Evolutionary conservation across 345 rosid species (phyloP), one percentile per base, ranked within the genome.

Genomic region (Melaleuca quinquenervia): DNA sequence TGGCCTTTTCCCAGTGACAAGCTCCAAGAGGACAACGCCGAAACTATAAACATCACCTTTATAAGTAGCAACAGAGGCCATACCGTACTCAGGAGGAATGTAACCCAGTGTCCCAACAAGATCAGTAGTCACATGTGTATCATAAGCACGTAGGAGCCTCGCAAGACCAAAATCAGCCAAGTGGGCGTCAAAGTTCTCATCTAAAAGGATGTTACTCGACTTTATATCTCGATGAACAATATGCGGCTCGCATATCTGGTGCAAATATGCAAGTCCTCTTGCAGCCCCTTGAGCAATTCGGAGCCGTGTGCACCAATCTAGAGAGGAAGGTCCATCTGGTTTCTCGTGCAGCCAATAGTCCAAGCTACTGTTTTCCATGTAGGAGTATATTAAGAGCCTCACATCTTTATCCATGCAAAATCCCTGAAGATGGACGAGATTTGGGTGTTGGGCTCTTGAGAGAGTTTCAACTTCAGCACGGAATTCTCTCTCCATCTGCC

Each of bases 151-250:
- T 86, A 96, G 85, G 78, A 95, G 92, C 89, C 98, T 91, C 7
- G 98, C 96, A 1, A 96, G 95, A 87, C 98, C 98, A 64, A 96
- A 96, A 91, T 96, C 98, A 0, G 98, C 98, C 84, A 96, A 89
- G 85, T 96, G 98, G 21, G 98, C 95, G 32, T 90, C 92, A 52
- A 96, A 96, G 41, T 95, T 91, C 90, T 89, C 94, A 70, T 96
- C 94, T 0, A 96, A 86, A 64, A 96, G 98, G 85, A 96, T 96
- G 86, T 96, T 96, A 83, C 98, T 96, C 0, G 98, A 95, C 84
- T 96, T 96, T 8, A 96, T 91, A 85, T 96, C 98, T 5, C 98
- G 94, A 85, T 96, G 98, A 54, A 96, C 90, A 82, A 96, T 96
- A 88, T 92, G 96, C 13, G 98, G 98, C 51, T 93, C 93, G 52